Conservation (phyloP, 768 basidiomycete species). For the Termitomyces sp. region DNA sequence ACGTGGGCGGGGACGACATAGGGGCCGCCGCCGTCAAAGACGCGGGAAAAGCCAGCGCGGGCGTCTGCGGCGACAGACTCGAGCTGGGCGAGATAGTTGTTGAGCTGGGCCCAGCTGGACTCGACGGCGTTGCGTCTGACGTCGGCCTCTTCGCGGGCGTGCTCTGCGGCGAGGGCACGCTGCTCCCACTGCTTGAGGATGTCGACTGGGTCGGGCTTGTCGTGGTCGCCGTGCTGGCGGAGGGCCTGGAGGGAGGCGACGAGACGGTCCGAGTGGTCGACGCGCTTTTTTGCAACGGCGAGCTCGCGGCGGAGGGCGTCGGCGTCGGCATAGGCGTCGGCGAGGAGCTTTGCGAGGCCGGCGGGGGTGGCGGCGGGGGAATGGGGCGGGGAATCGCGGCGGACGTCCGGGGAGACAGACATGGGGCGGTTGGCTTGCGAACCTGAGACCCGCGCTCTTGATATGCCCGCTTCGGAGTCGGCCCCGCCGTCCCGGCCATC, state of each 20-base stretch:
- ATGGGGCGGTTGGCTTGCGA: neutral
- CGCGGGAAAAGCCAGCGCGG: constrained; percentile 38
- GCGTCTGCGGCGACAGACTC: constrained; percentile 47
- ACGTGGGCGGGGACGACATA: constrained; percentile 30
- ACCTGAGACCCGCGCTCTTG: neutral
- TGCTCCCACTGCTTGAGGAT: constrained; percentile 44
- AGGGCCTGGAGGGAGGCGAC: constrained; percentile 17
- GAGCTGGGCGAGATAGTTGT: constrained; percentile 38
- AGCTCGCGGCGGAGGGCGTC: constrained; percentile 52
- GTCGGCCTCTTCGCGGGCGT: constrained; percentile 51
- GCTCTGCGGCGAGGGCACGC: constrained; percentile 45
- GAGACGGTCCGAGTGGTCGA: constrained; percentile 50
- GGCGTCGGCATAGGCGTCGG: constrained; percentile 45
- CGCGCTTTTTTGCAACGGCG: constrained; percentile 30
- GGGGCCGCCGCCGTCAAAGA: constrained; percentile 41
- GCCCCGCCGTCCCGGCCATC: constrained; percentile 19
- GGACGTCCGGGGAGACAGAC: constrained; percentile 9
- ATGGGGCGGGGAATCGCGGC: neutral
- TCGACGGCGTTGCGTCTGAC: constrained; percentile 37
- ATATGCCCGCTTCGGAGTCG: constrained; percentile 14
- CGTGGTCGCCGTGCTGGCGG: constrained; percentile 4
- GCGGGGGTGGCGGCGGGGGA: constrained; percentile 19
- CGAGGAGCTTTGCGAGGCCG: constrained; percentile 54
- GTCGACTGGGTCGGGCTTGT: neutral
- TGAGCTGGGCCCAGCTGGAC: constrained; percentile 48